These are phyloP conservation scores for Auxenochlorella pyrenoidosa DNA, from an alignment of 139 green algal species.

Conservation along the genomic window DNA sequence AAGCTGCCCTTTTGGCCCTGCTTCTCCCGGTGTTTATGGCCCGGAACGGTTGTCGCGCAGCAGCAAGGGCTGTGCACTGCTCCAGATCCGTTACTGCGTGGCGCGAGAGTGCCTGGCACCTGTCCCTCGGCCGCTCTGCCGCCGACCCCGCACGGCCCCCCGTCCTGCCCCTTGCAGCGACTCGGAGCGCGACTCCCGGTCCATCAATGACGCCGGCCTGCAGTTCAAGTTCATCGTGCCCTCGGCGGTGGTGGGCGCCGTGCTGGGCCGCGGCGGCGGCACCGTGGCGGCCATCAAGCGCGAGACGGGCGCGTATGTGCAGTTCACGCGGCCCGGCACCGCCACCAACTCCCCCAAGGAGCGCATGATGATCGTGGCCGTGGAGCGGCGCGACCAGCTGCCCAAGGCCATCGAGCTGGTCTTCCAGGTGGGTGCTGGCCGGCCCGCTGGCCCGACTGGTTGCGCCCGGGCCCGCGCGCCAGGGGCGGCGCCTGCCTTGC, in stretches of 20 bases:
- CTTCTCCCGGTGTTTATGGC: no score
- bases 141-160: no score
- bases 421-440: conserved; percentile 8
- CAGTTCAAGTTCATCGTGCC: conserved; percentile 52
- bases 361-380: conserved; percentile 51
- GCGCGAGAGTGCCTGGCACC: no score
- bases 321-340: conserved; percentile 39
- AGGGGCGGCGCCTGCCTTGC: no score
- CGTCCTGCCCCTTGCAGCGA: neutral
- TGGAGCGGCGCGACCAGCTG: conserved; percentile 14
- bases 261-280: conserved; percentile 34
- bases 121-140: no score
- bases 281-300: conserved; percentile 47
- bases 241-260: conserved; percentile 33
- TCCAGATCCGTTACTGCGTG: no score
- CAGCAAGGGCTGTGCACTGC: no score
- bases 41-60: no score
- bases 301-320: conserved; percentile 40
- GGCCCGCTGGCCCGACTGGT: neutral
- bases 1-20: no score
- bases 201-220: conserved; percentile 38
- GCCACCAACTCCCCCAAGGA: conserved; percentile 35
- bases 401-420: conserved; percentile 22
- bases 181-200: neutral
- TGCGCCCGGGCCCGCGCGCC: no score